Evolutionary conservation across 257 asterid species (phyloP).

Genomic region (Perilla frutescens): DNA sequence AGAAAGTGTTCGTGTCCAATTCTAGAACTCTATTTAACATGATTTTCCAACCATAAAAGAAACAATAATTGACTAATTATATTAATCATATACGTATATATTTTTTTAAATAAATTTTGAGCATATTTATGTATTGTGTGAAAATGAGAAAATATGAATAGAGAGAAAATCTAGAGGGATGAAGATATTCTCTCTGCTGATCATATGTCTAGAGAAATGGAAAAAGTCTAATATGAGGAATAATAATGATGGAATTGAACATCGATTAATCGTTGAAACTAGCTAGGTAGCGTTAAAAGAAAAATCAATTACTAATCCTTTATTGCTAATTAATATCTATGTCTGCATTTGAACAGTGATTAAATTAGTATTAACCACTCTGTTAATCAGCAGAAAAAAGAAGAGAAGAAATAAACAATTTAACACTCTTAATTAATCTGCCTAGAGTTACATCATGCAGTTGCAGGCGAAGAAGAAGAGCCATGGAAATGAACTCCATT

Average conservation of each 20-base stretch:
- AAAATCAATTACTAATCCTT: not conserved
- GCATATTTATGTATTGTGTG: too few relatives aligned
- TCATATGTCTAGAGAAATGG: not conserved
- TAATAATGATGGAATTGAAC: not conserved
- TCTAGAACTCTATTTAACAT: constrained; percentile 9
- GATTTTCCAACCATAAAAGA: not conserved
- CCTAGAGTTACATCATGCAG: constrained; percentile 34
- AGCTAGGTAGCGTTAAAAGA: too few relatives aligned
- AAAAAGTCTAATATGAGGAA: not conserved
- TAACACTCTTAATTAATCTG: not conserved
- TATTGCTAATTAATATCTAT: constrained; percentile 22
- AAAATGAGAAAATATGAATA: not conserved
- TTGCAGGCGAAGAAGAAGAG: constrained; percentile 43
- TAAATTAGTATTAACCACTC: not conserved
- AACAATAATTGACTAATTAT: not conserved
- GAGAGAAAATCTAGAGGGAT: not conserved
- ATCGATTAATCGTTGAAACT: too few relatives aligned
- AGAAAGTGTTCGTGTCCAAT: constrained; percentile 4
- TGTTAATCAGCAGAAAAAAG: constrained; percentile 26
- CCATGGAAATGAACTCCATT: constrained; percentile 36
- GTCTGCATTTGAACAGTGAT: constrained; percentile 26
- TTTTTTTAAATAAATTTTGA: too few relatives aligned
- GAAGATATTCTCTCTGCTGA: constrained; percentile 1
- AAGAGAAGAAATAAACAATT: constrained; percentile 3
- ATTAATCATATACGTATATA: not conserved